These are phyloP conservation scores for Collybiopsis confluens DNA, from an alignment of 768 basidiomycete genomes.

Conservation along the genomic window DNA sequence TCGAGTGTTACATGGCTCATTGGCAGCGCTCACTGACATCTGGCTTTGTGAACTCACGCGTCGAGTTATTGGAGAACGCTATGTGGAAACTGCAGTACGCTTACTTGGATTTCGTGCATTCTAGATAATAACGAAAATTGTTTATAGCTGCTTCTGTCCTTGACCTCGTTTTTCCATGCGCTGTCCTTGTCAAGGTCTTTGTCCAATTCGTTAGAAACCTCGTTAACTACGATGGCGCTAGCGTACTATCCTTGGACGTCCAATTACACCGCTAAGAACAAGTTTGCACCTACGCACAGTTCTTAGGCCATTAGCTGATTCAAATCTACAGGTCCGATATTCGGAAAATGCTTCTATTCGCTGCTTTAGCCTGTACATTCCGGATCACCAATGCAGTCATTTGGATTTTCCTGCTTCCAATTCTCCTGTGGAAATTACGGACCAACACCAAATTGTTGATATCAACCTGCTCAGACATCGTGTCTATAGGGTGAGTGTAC, in stretches of 20 bases:
- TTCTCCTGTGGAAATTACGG: conserved; percentile 53
- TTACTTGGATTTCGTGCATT: neutral
- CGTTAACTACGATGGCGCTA: conserved; percentile 76
- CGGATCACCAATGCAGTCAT: conserved; percentile 88
- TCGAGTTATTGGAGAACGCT: conserved; percentile 51
- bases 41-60: conserved; percentile 61
- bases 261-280: neutral
- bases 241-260: conserved; percentile 71
- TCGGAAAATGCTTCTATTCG: conserved; percentile 45
- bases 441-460: conserved; percentile 24
- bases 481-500: conserved; percentile 40
- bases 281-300: neutral
- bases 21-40: conserved; percentile 81
- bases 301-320: neutral
- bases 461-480: conserved; percentile 28
- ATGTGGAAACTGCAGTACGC: conserved; percentile 62
- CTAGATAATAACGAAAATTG: neutral
- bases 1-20: conserved; percentile 64
- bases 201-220: conserved; percentile 91
- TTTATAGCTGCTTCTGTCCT: conserved; percentile 67
- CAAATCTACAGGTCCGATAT: conserved; percentile 24
- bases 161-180: conserved; percentile 85
- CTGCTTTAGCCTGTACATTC: conserved; percentile 74
- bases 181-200: conserved; percentile 82
- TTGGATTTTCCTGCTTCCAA: conserved; percentile 69